These are phyloP conservation scores for Cordyceps farinosa DNA, from an alignment of 2,329 filamentous ascomycete species.

Conservation along the genomic window DNA sequence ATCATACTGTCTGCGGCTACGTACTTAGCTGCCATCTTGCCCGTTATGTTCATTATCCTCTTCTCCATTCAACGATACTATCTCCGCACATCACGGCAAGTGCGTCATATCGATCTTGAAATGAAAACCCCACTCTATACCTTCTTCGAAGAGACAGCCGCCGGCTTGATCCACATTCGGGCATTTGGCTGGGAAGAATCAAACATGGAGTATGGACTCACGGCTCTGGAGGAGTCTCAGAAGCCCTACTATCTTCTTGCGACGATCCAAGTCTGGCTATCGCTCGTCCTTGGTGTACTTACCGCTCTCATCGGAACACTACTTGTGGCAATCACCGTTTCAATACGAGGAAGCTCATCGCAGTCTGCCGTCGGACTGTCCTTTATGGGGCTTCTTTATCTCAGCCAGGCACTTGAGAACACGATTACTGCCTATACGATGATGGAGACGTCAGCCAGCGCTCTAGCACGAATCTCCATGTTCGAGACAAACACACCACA, in stretches of 20 bases:
- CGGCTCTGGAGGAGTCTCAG: neutral
- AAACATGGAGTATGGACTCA: neutral
- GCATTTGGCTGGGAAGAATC: slow-evolving; percentile 22
- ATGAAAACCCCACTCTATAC: slow-evolving; percentile 44
- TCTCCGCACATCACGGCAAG: slow-evolving; percentile 51
- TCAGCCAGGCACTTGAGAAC: neutral
- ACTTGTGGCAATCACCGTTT: neutral
- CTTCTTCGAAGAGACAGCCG: slow-evolving; percentile 35
- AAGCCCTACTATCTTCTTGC: neutral
- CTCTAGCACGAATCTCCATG: neutral
- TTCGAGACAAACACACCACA: neutral
- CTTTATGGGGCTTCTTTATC: neutral
- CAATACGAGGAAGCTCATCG: neutral
- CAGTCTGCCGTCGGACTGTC: neutral
- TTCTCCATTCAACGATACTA: slow-evolving; percentile 24
- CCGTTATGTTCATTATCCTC: neutral
- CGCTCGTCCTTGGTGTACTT: neutral
- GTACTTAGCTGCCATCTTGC: neutral
- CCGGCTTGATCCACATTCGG: slow-evolving; percentile 25
- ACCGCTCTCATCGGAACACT: neutral
- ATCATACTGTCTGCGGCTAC: neutral
- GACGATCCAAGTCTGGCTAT: neutral
- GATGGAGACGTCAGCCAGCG: neutral
- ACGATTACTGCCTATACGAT: neutral
- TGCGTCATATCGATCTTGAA: slow-evolving; percentile 52